Percentiles rank a stretch among this genome's conserved stretches.
phyloP scores from a whole-genome alignment of 495 filamentous ascomycete species.

The Penicillium angulare region DNA sequence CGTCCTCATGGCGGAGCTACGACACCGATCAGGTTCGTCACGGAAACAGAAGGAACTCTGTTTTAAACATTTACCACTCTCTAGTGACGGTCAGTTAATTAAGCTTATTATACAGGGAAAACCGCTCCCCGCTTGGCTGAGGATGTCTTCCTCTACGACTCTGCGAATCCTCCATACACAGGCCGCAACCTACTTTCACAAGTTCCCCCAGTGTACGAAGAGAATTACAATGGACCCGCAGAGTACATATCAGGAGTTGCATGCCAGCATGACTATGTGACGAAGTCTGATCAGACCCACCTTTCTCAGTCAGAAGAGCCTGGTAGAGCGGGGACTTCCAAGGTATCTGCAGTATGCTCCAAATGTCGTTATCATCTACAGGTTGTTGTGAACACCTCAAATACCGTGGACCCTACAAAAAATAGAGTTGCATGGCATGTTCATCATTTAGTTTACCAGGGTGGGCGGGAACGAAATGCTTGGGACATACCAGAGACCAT shows the following conservation, averaged over 20 bases:
- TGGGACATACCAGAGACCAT: conserved; percentile 22
- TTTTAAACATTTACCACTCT: too few relatives aligned
- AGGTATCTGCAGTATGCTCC: conserved; percentile 54
- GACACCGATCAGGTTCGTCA: conserved; percentile 36
- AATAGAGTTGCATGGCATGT: conserved; percentile 33
- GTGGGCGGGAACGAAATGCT: conserved; percentile 32
- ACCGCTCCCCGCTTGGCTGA: conserved; percentile 59
- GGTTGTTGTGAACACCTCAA: conserved; percentile 44
- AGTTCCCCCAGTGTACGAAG: conserved; percentile 44
- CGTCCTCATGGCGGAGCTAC: neutral
- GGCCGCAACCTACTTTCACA: conserved; percentile 56
- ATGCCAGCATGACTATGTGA: conserved; percentile 57
- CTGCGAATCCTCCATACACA: conserved; percentile 41
- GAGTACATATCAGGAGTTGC: conserved; percentile 38
- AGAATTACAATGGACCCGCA: conserved; percentile 24
- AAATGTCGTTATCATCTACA: conserved; percentile 57
- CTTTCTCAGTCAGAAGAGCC: conserved; percentile 37
- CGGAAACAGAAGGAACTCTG: neutral
- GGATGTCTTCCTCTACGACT: conserved; percentile 58
- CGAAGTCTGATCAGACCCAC: conserved; percentile 52
- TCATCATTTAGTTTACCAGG: conserved; percentile 47
- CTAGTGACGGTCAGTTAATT: too few relatives aligned
- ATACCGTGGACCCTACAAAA: neutral
- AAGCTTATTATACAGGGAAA: conserved; percentile 51
- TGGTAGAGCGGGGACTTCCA: conserved; percentile 38